Percentiles rank a stretch among this genome's conserved stretches.
These are phyloP conservation scores for Polysphondylium violaceum DNA, from an alignment of 78 protist species.

Conservation along the genomic window DNA sequence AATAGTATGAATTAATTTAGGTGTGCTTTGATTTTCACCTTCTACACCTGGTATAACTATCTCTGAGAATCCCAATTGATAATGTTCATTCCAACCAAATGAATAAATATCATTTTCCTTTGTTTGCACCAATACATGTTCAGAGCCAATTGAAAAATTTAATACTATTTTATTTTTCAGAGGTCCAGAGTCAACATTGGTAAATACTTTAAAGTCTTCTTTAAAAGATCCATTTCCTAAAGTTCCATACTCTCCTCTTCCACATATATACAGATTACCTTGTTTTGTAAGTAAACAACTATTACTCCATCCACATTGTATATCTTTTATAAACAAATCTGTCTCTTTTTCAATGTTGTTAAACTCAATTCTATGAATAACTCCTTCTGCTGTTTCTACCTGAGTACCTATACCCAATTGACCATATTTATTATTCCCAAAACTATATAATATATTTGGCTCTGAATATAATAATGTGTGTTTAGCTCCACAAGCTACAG, in stretches of 20 bases:
- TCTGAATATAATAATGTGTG: constrained; percentile 1
- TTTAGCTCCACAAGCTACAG: constrained; percentile 41
- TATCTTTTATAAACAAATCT: not conserved
- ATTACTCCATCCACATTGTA: constrained; percentile 75
- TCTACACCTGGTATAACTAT: constrained; percentile 26
- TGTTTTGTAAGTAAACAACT: constrained; percentile 13
- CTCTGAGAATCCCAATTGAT: constrained; percentile 42
- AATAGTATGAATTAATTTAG: not conserved
- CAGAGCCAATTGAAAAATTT: constrained; percentile 55
- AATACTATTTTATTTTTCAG: not conserved
- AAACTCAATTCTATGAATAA: not conserved
- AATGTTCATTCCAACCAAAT: constrained; percentile 79
- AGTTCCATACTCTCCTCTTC: constrained; percentile 60
- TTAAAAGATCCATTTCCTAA: constrained; percentile 26
- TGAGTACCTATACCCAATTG: constrained; percentile 36
- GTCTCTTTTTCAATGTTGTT: not conserved
- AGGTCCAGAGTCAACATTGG: not conserved
- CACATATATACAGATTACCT: constrained; percentile 28
- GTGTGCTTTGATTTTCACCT: constrained; percentile 41
- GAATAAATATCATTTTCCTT: not conserved
- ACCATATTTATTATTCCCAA: constrained; percentile 50
- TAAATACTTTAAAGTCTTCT: not conserved
- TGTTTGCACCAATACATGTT: constrained; percentile 22
- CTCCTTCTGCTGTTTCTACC: not conserved
- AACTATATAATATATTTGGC: not conserved